Percentiles rank a stretch among this genome's conserved stretches.
phyloP scores from a whole-genome alignment of 1,284 basidiomycete genomes.

The Exsudoporus floridanus region DNA sequence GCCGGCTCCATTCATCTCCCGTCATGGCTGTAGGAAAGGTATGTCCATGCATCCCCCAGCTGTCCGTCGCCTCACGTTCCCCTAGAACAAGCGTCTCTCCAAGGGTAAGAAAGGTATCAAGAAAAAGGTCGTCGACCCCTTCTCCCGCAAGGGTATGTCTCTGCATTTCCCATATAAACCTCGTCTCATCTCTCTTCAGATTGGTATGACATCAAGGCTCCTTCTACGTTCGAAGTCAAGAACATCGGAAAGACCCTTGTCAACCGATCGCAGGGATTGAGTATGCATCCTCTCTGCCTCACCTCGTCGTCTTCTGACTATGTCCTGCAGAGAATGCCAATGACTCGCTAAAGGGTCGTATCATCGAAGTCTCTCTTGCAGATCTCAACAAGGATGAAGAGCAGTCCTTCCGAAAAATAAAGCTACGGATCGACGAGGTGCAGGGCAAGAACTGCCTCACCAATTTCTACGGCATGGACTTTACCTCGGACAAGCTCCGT shows the following conservation, averaged over 20 bases:
- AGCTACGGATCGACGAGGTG: constrained; percentile 95
- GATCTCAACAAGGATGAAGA: constrained; percentile 99
- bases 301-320: constrained; percentile 15
- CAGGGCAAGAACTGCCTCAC: constrained; percentile 99
- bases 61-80: constrained; percentile 8
- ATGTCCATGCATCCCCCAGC: constrained; percentile 12
- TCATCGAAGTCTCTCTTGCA: constrained; percentile 94
- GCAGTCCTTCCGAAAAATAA: constrained; percentile 99
- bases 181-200: constrained; percentile 50
- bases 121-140: constrained; percentile 99
- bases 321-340: constrained; percentile 86
- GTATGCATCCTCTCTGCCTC: constrained; percentile 53
- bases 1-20: constrained; percentile 44
- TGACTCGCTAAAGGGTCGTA: constrained; percentile 97
- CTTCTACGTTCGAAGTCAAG: constrained; percentile 95
- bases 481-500: constrained; percentile 99
- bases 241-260: constrained; percentile 99
- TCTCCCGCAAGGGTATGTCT: constrained; percentile 91
- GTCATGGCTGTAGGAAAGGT: constrained; percentile 94
- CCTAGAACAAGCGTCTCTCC: constrained; percentile 92
- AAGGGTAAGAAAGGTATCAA: constrained; percentile 99
- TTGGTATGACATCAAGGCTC: constrained; percentile 99
- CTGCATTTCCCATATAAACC: background rate
- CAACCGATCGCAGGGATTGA: constrained; percentile 97
- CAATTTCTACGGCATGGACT: constrained; percentile 99